These are phyloP conservation scores for Citrus unshiu DNA, from an alignment of 345 rosid species.

Conservation along the genomic window DNA sequence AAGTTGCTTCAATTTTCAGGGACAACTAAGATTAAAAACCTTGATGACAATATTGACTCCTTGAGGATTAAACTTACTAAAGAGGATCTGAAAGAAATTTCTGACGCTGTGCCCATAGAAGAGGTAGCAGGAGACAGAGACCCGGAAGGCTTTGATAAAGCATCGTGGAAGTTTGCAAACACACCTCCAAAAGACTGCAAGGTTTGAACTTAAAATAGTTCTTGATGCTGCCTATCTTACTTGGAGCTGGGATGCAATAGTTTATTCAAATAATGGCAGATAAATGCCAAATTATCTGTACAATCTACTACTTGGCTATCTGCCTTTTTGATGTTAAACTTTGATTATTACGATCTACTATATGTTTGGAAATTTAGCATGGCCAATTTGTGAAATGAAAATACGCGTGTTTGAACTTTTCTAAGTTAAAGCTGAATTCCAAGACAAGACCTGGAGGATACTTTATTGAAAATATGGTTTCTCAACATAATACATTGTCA, in stretches of 20 bases:
- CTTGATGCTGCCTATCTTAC: neutral
- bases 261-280: neutral
- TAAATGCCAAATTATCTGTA: neutral
- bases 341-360: neutral
- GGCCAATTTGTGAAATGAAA: neutral
- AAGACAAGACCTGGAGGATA: too few species aligned
- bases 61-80: constrained; percentile 27
- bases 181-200: constrained; percentile 28
- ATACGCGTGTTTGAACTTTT: neutral
- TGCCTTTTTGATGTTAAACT: neutral
- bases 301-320: neutral
- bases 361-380: neutral
- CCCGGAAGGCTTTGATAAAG: neutral
- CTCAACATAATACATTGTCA: too few species aligned
- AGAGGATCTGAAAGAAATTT: constrained; percentile 36
- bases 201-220: neutral
- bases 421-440: neutral
- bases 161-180: constrained; percentile 34
- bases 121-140: constrained; percentile 42
- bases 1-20: constrained; percentile 20
- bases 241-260: neutral
- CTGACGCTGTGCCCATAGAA: constrained; percentile 34
- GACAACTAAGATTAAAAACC: constrained; percentile 47
- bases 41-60: constrained; percentile 43
- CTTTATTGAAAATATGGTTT: too few species aligned